Base-by-base conservation (phyloP, 192 early-diverging fungal species). In the Entrophospora sp. region DNA sequence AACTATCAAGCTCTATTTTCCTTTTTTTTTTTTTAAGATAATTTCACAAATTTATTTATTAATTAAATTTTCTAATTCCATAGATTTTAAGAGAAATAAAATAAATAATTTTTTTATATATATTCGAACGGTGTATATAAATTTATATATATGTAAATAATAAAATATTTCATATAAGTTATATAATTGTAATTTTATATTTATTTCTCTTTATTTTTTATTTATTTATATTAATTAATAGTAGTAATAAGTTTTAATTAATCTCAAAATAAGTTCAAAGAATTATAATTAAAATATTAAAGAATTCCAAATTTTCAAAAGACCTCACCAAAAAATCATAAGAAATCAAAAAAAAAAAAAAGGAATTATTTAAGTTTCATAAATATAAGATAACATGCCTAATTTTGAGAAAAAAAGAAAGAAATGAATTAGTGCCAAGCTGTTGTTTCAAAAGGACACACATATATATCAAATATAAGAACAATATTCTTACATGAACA, bases 401-500 rank as follows among this genome's bases (percentile, higher is more conserved):
- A 72, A 20, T 4, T 3, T 13, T 18, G n/a, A n/a, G n/a, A n/a
- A n/a, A n/a, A n/a, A n/a, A n/a, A n/a, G n/a, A n/a, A n/a, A n/a
- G n/a, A n/a, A n/a, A n/a, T n/a, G n/a, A n/a, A n/a, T n/a, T n/a
- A n/a, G n/a, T n/a, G n/a, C n/a, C n/a, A n/a, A n/a, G n/a, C n/a
- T n/a, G n/a, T n/a, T n/a, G n/a, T n/a, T n/a, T n/a, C n/a, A n/a
- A n/a, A n/a, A n/a, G n/a, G n/a, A n/a, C n/a, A n/a, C n/a, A n/a
- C n/a, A n/a, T n/a, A n/a, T n/a, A n/a, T n/a, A n/a, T n/a, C n/a
- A n/a, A 14, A 55, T 57, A 46, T 0, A 65, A 14, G 13, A 45
- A 37, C 20, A 51, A 38, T 28, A 69, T 65, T 18, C 76, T 72
- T 69, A 84, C 83, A 71, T 84, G 83, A 9, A 84, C 79, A 56